phyloP scores from a whole-genome alignment of 2,329 filamentous ascomycete species.

The Gyromitra esculenta region DNA sequence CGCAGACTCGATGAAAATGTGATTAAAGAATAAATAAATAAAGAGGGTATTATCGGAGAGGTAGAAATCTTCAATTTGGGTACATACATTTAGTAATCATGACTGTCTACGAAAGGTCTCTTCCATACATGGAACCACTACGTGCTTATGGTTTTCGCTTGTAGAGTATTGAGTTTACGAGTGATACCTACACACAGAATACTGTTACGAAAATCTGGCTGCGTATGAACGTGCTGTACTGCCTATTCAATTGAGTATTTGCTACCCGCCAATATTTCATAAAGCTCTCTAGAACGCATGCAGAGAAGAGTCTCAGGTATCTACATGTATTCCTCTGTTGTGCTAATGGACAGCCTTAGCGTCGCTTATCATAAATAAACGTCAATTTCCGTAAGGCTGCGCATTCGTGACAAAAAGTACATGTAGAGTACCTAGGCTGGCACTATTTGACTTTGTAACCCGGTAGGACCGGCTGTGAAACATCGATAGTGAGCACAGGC shows the following conservation, averaged over 20 bases:
- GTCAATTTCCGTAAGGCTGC: conserved; percentile 25
- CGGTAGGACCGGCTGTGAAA: conserved; percentile 20
- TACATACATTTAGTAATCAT: too few relatives aligned
- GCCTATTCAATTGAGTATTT: neutral
- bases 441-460: neutral
- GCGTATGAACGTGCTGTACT: neutral
- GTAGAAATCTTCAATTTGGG: too few relatives aligned
- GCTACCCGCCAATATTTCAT: neutral
- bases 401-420: neutral
- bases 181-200: neutral
- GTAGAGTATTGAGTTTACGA: neutral
- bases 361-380: neutral
- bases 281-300: too few relatives aligned
- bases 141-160: neutral
- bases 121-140: neutral
- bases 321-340: neutral
- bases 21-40: neutral
- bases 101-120: too few relatives aligned
- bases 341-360: neutral
- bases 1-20: too few relatives aligned
- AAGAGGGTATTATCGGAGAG: neutral
- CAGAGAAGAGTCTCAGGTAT: neutral
- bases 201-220: neutral
- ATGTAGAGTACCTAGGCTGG: neutral
- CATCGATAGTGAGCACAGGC: conserved; percentile 15